Evolutionary conservation across 2,329 filamentous ascomycete species (phyloP).

Genomic region (Fusarium fracticaudum): DNA sequence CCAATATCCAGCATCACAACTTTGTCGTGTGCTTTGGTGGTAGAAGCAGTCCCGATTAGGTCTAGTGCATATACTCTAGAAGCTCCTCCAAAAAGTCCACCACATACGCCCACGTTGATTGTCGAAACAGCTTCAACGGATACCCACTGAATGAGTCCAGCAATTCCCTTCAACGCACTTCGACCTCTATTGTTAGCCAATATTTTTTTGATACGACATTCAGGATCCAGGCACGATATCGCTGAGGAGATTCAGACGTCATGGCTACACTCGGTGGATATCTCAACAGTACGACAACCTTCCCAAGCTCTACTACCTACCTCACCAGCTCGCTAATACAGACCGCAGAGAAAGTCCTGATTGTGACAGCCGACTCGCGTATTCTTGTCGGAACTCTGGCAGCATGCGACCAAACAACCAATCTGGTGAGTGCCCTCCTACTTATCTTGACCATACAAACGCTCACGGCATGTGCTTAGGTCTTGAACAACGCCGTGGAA

Average conservation of each 20-base stretch:
- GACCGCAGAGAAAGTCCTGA: constrained; percentile 81
- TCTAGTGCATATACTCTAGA: constrained; percentile 28
- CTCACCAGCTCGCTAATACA: constrained; percentile 5
- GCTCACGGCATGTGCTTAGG: constrained; percentile 55
- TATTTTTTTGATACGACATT: background rate
- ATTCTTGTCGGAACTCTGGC: constrained; percentile 85
- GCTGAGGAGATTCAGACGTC: constrained; percentile 11
- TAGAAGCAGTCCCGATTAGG: constrained; percentile 23
- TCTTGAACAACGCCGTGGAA: constrained; percentile 84
- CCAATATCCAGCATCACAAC: background rate
- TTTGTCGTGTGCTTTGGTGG: background rate
- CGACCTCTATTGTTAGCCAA: background rate
- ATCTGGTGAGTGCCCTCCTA: constrained; percentile 66
- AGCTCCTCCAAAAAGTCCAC: constrained; percentile 43
- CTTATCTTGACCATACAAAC: background rate
- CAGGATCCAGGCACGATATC: background rate
- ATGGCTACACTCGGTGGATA: constrained; percentile 59
- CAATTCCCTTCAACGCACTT: background rate
- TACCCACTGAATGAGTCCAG: background rate
- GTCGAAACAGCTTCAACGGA: constrained; percentile 18
- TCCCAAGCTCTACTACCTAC: constrained; percentile 8
- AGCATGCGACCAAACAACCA: constrained; percentile 90
- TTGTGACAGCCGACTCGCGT: constrained; percentile 92
- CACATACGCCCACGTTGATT: constrained; percentile 17
- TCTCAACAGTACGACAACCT: constrained; percentile 52